These are phyloP conservation scores for Multifurca ochricompacta DNA, from an alignment of 768 basidiomycete genomes.

Conservation along the genomic window DNA sequence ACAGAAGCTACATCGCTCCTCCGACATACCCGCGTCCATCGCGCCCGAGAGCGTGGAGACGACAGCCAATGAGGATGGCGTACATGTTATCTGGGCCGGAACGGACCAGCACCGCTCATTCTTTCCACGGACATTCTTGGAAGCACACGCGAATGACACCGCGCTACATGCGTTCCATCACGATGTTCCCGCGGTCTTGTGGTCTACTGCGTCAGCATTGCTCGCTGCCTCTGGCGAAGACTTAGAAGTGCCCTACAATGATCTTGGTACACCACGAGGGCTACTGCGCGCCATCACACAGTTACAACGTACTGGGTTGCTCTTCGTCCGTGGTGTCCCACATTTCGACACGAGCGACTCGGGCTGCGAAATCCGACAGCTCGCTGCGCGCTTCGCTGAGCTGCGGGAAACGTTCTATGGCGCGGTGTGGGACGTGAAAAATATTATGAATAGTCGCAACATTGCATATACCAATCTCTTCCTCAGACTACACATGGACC, in stretches of 20 bases:
- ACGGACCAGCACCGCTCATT: slow-evolving; percentile 50
- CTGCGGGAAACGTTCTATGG: slow-evolving; percentile 89
- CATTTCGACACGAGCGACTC: slow-evolving; percentile 48
- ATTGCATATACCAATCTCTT: slow-evolving; percentile 92
- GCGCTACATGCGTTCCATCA: slow-evolving; percentile 37
- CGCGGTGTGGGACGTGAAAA: slow-evolving; percentile 79
- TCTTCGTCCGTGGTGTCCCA: slow-evolving; percentile 69
- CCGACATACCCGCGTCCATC: slow-evolving; percentile 51
- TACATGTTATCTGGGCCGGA: slow-evolving; percentile 45
- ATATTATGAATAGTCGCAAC: slow-evolving; percentile 65
- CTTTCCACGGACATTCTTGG: slow-evolving; percentile 42
- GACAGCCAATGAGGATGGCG: slow-evolving; percentile 36
- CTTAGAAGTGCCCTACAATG: slow-evolving; percentile 50
- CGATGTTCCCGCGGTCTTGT: slow-evolving; percentile 34
- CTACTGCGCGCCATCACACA: slow-evolving; percentile 59
- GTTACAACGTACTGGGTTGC: slow-evolving; percentile 60
- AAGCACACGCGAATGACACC: slow-evolving; percentile 36
- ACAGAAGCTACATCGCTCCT: slow-evolving; percentile 70
- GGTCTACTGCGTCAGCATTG: slow-evolving; percentile 34
- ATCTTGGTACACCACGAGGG: slow-evolving; percentile 37
- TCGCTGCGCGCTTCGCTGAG: slow-evolving; percentile 66
- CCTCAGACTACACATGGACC: slow-evolving; percentile 87
- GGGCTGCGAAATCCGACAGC: slow-evolving; percentile 55
- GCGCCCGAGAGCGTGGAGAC: slow-evolving; percentile 36
- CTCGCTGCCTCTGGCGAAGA: slow-evolving; percentile 30